These are phyloP conservation scores for Leccinum arenicola DNA, from an alignment of 768 basidiomycete genomes.

Conservation along the genomic window DNA sequence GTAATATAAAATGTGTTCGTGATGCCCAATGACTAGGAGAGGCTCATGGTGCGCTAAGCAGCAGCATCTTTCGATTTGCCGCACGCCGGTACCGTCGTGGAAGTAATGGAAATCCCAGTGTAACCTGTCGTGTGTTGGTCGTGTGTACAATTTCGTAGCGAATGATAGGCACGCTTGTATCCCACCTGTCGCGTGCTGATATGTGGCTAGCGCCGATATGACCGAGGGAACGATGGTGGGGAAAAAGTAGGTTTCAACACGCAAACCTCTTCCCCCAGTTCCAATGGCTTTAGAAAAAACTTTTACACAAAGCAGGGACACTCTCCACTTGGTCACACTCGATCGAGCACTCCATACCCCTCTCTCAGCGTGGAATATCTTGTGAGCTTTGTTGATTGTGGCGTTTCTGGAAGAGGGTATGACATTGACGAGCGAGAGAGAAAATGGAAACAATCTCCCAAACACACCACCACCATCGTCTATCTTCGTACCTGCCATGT, in stretches of 20 bases:
- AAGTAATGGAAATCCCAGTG: neutral
- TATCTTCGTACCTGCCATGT: neutral
- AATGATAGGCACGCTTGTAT: neutral
- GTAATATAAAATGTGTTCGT: neutral
- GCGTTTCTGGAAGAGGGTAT: neutral
- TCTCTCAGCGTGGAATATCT: neutral
- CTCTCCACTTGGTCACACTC: neutral
- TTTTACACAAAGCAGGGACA: neutral
- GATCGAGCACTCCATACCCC: neutral
- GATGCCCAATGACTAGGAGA: neutral
- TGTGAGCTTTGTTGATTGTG: neutral
- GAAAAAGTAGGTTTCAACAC: neutral
- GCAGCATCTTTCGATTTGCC: neutral
- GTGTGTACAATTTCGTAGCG: neutral
- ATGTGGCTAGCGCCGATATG: neutral
- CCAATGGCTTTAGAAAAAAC: neutral
- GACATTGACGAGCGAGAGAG: neutral
- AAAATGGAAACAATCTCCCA: constrained; percentile 6
- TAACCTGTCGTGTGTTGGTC: neutral
- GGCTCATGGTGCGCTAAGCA: neutral
- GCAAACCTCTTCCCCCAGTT: neutral
- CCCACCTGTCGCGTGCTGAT: neutral
- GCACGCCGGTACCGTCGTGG: neutral
- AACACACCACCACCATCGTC: neutral
- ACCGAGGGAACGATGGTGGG: constrained; percentile 1